Base-by-base conservation (phyloP, 768 basidiomycete genomes). In the Coprinellus micaceus region DNA sequence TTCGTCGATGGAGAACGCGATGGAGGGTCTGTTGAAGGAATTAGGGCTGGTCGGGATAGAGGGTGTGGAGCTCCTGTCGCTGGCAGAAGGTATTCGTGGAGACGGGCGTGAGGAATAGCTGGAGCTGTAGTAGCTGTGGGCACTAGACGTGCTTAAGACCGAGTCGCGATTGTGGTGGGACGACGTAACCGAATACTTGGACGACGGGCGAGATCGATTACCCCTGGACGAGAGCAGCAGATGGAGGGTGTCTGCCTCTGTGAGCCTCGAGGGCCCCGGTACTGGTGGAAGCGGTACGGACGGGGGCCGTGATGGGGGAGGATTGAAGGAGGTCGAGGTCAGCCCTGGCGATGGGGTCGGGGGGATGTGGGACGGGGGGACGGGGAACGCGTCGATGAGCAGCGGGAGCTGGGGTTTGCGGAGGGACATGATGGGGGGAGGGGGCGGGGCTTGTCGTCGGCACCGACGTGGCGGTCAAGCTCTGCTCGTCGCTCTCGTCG, bases 281-380 rank as follows among this genome's bases (percentile, higher is more conserved):
- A 88, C 61, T 2, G 88, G 85, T 0, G 88, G 87, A 2, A 88
- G 77, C 0, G 87, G 86, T 0, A 73, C 62, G 0, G 75, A 69
- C 0, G 86, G 86, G 0, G 86, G 86, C 1, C 70, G 73, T 0
- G 82, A 82, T 0, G 80, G 83, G 0, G 85, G 85, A 0, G 84
- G 85, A 53, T 84, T 82, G 50, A 63, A 26, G n/a, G 65, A 53
- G 60, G 70, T 25, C 66, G 70, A 41, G n/a, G n/a, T n/a, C n/a
- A n/a, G n/a, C n/a, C n/a, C n/a, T 37, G 41, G 26, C 40, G 58
- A 39, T 10, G 72, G 67, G 0, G 69, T 65, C 3, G 64, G 45
- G 1, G 76, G 76, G 48, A 77, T 77, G 60, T 74, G 72, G 0
- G 76, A 70, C 0, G 79, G 78, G 15, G 77, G 76, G 1, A 57